phyloP scores from a whole-genome alignment of 2,329 filamentous ascomycete species.

The Alternaria hordeiaustralica region DNA sequence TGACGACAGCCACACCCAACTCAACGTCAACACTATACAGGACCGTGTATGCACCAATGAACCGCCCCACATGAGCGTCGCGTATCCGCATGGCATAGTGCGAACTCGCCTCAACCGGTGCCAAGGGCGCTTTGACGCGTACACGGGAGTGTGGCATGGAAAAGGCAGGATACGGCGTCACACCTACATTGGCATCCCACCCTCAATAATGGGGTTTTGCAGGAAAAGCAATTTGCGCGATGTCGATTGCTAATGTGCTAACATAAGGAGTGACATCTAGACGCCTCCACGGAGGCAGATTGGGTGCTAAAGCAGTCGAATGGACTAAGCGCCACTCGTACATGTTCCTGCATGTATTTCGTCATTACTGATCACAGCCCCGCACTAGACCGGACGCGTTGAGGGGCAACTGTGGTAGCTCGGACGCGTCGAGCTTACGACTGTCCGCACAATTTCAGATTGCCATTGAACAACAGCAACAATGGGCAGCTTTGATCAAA shows the following conservation, averaged over 20 bases:
- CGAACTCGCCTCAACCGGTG: constrained; percentile 17
- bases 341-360: constrained; percentile 24
- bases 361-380: constrained; percentile 32
- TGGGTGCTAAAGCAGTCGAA: constrained; percentile 7
- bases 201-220: constrained; percentile 5
- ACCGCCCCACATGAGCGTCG: constrained; percentile 19
- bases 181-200: constrained; percentile 28
- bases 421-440: constrained; percentile 28
- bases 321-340: constrained; percentile 4
- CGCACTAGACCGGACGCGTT: constrained; percentile 37
- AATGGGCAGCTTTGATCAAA: constrained; percentile 47
- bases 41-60: constrained; percentile 26
- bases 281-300: constrained; percentile 9
- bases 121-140: constrained; percentile 14
- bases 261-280: constrained; percentile 31
- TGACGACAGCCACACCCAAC: constrained; percentile 32
- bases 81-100: constrained; percentile 24
- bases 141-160: constrained; percentile 22
- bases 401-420: constrained; percentile 22
- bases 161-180: constrained; percentile 19
- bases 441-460: constrained; percentile 14
- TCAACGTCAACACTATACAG: constrained; percentile 34
- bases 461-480: constrained; percentile 21
- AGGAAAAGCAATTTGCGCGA: background rate
- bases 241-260: constrained; percentile 19